phyloP scores from a whole-genome alignment of 768 basidiomycete species.

The Hemileccinum rubropunctum region DNA sequence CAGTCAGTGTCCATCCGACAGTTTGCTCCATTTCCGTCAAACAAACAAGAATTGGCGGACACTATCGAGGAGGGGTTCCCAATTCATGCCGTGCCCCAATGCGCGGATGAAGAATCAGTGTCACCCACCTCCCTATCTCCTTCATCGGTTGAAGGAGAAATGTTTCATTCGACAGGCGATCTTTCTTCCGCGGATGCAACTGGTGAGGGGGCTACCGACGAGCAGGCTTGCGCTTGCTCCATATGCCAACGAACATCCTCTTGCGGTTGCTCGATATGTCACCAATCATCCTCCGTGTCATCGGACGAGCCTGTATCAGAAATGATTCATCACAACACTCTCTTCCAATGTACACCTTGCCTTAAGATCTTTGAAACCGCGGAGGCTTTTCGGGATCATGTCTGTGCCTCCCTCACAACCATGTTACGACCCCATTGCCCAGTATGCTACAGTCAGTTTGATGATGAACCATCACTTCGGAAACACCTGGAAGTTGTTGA shows the following conservation, averaged over 20 bases:
- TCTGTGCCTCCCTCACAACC: conserved; percentile 10
- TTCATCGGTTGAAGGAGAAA: conserved; percentile 10
- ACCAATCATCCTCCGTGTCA: neutral
- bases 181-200: neutral
- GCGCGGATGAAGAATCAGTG: neutral
- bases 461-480: conserved; percentile 14
- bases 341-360: conserved; percentile 17
- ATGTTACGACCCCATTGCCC: conserved; percentile 18
- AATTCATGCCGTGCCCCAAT: neutral
- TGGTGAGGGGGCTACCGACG: neutral
- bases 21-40: neutral
- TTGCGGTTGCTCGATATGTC: conserved; percentile 10
- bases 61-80: neutral
- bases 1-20: neutral
- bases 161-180: conserved; percentile 2
- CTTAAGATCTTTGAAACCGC: conserved; percentile 11
- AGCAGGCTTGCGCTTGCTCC: conserved; percentile 3
- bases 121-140: neutral
- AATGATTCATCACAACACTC: neutral
- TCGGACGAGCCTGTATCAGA: neutral
- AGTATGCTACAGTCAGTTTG: conserved; percentile 23
- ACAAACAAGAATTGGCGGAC: neutral
- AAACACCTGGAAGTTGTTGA: conserved; percentile 15
- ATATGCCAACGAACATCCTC: conserved; percentile 7
- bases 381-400: conserved; percentile 9